Evolutionary conservation across 768 basidiomycete species (phyloP).

Genomic region (Suillus bovinus): DNA sequence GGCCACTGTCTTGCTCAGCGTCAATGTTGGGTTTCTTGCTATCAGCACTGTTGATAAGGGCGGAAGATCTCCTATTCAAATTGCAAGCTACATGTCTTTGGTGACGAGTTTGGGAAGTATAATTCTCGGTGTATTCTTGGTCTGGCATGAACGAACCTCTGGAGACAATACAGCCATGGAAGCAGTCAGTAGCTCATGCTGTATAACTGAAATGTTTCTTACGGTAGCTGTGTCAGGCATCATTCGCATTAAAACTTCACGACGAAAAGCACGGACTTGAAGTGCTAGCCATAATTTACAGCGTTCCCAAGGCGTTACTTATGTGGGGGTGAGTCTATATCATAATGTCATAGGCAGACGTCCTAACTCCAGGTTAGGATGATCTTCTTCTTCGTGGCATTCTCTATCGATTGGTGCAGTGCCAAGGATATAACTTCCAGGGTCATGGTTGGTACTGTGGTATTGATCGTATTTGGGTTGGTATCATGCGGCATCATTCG

Average conservation of each 20-base stretch:
- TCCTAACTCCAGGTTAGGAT: neutral
- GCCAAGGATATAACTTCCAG: neutral
- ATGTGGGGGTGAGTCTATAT: neutral
- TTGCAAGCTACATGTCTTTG: neutral
- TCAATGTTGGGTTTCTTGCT: neutral
- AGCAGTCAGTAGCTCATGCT: neutral
- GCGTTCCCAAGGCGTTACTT: neutral
- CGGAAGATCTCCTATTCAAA: neutral
- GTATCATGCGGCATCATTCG: neutral
- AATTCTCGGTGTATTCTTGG: neutral
- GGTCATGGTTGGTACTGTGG: neutral
- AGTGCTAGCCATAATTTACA: neutral
- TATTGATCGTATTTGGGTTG: neutral
- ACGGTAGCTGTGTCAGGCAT: neutral
- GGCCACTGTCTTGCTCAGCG: neutral
- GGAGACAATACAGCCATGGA: neutral
- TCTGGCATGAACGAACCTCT: neutral
- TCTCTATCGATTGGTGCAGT: neutral
- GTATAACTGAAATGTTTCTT: neutral
- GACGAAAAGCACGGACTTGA: neutral
- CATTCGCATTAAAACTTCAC: neutral
- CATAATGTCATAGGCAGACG: neutral
- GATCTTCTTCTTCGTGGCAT: neutral
- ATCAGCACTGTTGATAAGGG: neutral
- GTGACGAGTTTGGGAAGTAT: neutral